Base-by-base conservation (phyloP, 768 basidiomycete genomes). In the Panus rudis region DNA sequence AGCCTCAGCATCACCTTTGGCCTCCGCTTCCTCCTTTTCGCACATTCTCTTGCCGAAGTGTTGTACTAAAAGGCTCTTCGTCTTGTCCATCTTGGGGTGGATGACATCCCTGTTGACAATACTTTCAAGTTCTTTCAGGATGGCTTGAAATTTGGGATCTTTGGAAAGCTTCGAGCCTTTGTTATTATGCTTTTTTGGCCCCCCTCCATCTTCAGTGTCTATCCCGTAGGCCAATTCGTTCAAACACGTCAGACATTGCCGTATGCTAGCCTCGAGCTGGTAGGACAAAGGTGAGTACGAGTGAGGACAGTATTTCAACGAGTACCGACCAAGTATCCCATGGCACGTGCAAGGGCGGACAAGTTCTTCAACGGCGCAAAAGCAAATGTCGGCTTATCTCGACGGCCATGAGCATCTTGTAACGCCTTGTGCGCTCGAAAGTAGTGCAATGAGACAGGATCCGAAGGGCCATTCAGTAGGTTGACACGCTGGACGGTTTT, bases 61-160 rank as follows among this genome's bases (percentile, higher is more conserved):
- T 33, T 88, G 76, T 14, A 93, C 63, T 5, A 91, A 66, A 22
- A 98, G 67, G 3, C 69, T 66, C 45, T 80, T 80, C 10, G 94
- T 72, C 45, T 73, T 81, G 37, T 91, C 90, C 79, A 97, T 84
- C 68, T 99, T 99, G 3, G 94, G 94, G 63, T 99, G 94, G 41
- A 73, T 59, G 1, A 70, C 60, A 54, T 82, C 79, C 4, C 80
- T 81, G 7, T 63, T 60, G 21, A 63, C 65, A 41, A 66, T 66
- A n/a, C 55, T 56, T 41, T 86, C 78, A 14, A 93, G 69, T 56
- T 88, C 84, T 26, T 66, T 59, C 51, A 92, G 70, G 21, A 92
- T 63, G 22, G 71, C 72, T 52, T 78, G 74, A 49, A 88, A 89
- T 28, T 71, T 66, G 0, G 75, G 63, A 51, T 85, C 75, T 12